phyloP scores from a whole-genome alignment of 352 stramenopile genomes.

The Elongisporangium undulatum region DNA sequence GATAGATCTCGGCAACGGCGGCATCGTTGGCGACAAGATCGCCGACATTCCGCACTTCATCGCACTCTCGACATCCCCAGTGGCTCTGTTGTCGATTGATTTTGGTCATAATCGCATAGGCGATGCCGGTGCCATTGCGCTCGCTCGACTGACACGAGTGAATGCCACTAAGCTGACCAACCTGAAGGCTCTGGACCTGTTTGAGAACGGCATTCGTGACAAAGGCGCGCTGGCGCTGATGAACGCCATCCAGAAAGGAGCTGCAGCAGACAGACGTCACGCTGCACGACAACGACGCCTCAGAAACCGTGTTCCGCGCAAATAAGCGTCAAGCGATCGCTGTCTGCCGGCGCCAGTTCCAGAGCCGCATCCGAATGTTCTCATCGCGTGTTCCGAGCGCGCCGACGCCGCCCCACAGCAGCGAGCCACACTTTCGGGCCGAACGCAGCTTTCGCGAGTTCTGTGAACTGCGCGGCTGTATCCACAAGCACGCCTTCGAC shows the following conservation, averaged over 20 bases:
- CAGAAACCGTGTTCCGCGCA: no score
- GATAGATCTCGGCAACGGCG: neutral
- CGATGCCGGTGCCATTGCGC: neutral
- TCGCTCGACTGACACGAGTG: no score
- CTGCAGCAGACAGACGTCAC: no score
- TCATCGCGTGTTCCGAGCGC: conserved; percentile 6
- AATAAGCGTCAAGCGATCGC: no score
- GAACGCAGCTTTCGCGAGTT: conserved; percentile 33
- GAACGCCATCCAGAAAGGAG: no score
- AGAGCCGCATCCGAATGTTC: conserved; percentile 37
- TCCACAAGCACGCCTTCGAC: conserved; percentile 29
- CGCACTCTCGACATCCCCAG: neutral
- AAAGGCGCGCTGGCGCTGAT: no score
- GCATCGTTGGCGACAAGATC: neutral
- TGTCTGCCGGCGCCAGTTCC: conserved; percentile 36
- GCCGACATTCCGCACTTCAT: neutral
- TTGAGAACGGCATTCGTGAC: no score
- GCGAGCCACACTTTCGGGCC: conserved; percentile 29
- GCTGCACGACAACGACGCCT: no score
- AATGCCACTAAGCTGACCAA: no score
- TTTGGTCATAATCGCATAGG: neutral
- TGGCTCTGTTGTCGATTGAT: neutral
- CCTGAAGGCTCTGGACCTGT: no score
- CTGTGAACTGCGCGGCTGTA: conserved; percentile 32
- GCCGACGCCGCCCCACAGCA: conserved; percentile 3